Conservation (phyloP, 495 filamentous ascomycete species). For the Amorphotheca resinae region DNA sequence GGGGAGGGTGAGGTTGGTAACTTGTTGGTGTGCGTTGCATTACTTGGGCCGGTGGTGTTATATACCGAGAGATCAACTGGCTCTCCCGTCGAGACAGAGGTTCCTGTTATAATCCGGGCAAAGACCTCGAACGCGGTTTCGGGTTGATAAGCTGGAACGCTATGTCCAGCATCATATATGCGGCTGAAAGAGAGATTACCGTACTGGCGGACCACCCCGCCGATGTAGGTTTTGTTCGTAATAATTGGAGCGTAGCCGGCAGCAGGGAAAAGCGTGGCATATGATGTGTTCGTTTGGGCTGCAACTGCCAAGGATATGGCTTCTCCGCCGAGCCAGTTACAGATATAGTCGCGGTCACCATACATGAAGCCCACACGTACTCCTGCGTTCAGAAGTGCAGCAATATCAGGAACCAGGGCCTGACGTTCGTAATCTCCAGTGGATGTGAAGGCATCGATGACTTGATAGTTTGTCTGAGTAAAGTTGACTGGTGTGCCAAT, state of each 20-base stretch:
- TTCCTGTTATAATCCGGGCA: slow-evolving; percentile 46
- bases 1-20: slow-evolving; percentile 29
- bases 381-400: slow-evolving; percentile 37
- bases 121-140: slow-evolving; percentile 52
- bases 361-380: slow-evolving; percentile 61
- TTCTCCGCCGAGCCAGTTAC: slow-evolving; percentile 57
- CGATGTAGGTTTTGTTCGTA: slow-evolving; percentile 32
- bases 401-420: slow-evolving; percentile 35
- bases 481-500: slow-evolving; percentile 58
- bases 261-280: slow-evolving; percentile 30
- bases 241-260: slow-evolving; percentile 46
- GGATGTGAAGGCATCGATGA: slow-evolving; percentile 37
- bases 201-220: slow-evolving; percentile 54
- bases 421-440: slow-evolving; percentile 42
- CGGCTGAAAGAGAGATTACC: slow-evolving; percentile 59
- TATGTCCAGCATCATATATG: slow-evolving; percentile 59
- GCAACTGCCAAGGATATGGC: slow-evolving; percentile 45
- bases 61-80: slow-evolving; percentile 35
- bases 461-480: slow-evolving; percentile 38
- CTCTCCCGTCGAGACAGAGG: slow-evolving; percentile 48
- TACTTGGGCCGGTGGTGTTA: slow-evolving; percentile 38
- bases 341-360: slow-evolving; percentile 52
- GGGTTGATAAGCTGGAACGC: slow-evolving; percentile 60
- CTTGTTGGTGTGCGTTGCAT: slow-evolving; percentile 33
- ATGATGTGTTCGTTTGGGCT: slow-evolving; percentile 28